Conservation (phyloP, 441 rosid species). For the Capsella rubella region DNA sequence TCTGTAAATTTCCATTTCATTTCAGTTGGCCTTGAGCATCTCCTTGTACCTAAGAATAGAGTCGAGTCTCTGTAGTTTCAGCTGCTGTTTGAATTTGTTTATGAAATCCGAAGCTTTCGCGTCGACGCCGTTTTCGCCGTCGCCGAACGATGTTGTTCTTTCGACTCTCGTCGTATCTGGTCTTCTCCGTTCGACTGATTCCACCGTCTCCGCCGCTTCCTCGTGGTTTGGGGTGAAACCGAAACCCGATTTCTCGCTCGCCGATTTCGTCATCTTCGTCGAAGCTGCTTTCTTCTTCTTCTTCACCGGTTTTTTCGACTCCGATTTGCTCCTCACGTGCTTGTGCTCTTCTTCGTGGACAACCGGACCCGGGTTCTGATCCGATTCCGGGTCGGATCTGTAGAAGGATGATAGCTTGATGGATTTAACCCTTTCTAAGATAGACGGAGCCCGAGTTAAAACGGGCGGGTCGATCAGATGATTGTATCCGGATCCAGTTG, state of each 20-base stretch:
- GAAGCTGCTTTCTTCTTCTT: constrained; percentile 37
- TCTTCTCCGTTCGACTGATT: constrained; percentile 53
- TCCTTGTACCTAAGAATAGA: constrained; percentile 72
- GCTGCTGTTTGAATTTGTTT: constrained; percentile 76
- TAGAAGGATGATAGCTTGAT: constrained; percentile 50
- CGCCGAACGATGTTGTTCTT: constrained; percentile 49
- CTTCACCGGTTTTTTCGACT: constrained; percentile 36
- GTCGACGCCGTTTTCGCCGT: constrained; percentile 61
- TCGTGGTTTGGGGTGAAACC: constrained; percentile 22
- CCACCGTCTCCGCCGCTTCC: constrained; percentile 43
- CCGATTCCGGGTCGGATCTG: constrained; percentile 50
- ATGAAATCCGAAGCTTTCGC: constrained; percentile 90
- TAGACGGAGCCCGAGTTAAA: constrained; percentile 55
- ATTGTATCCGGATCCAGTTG: neutral
- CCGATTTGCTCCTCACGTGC: constrained; percentile 56
- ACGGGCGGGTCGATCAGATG: constrained; percentile 7
- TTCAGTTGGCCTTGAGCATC: constrained; percentile 46
- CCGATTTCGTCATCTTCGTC: constrained; percentile 69
- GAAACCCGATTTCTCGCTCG: constrained; percentile 55
- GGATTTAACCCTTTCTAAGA: constrained; percentile 64
- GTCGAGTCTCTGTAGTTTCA: constrained; percentile 77
- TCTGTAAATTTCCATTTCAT: neutral
- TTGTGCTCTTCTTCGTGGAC: constrained; percentile 23
- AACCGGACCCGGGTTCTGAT: constrained; percentile 28
- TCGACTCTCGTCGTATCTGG: constrained; percentile 59